Evolutionary conservation across 2,329 filamentous ascomycete genomes (phyloP), one percentile per base, ranked within the genome.

Genomic region (Apiospora sp.): DNA sequence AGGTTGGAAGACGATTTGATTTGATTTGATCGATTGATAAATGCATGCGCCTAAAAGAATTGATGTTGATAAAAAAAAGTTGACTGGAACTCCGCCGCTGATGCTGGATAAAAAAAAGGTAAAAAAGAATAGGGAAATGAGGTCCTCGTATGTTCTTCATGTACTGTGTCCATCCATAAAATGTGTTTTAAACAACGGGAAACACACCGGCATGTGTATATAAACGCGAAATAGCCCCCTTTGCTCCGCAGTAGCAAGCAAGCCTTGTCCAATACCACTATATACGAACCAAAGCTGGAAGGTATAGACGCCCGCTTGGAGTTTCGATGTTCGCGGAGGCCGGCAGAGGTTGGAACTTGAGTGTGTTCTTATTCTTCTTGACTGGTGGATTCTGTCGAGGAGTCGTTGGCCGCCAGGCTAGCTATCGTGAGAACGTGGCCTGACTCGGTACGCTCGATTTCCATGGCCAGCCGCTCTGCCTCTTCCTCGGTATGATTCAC

Each of bases 391-490:
- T 41, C 58, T 41, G 58, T 34, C 22, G 34, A 64, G 34, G 34
- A 64, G 34, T 41, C n/a, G 27, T 46, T 22, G 30, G 4, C 22
- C 24, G 16, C 49, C 14, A 69, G 27, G 44, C 37, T n/a, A 22
- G 34, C 44, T 4, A 41, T 19, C 13, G 72, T 71, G 34, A 51
- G 19, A 27, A 69, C 24, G 14, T n/a, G 67, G 44, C 67, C 69
- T 10, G 69, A 73, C 43, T 67, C 69, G 12, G 67, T 70, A 22
- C 72, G 67, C 24, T 72, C 71, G n/a, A 72, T 73, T n/a, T 72
- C 61, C 34, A 30, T 48, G 4, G 68, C 71, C 8, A 70, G 19
- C 12, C 68, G 30, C 8, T 72, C 58, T 16, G 72, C 72, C 48
- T 71, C 71, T 43, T 49, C 67, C 41, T 72, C 68, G 43, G 54